phyloP scores from a whole-genome alignment of 345 rosid genomes.

The Hevea brasiliensis region DNA sequence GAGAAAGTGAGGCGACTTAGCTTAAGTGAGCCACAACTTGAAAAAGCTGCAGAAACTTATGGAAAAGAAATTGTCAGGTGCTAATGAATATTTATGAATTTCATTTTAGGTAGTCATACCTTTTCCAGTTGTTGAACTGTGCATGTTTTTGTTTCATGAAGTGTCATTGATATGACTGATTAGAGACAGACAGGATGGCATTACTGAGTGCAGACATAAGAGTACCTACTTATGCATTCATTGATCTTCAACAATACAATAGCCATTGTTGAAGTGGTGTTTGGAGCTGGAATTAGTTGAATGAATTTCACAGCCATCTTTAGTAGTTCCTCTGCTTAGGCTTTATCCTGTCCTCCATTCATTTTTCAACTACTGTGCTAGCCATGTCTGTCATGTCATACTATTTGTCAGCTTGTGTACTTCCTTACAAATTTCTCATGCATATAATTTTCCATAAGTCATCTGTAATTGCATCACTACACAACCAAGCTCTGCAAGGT shows the following conservation, averaged over 20 bases:
- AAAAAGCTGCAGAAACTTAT: slow-evolving; percentile 50
- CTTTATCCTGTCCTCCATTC: background rate
- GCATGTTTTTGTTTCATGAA: background rate
- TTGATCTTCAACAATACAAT: background rate
- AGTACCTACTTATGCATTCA: background rate
- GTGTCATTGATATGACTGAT: background rate
- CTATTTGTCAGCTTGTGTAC: background rate
- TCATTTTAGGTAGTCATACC: background rate
- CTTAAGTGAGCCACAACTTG: slow-evolving; percentile 58
- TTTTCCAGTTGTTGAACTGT: background rate
- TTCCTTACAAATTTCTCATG: background rate
- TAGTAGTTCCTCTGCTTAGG: background rate
- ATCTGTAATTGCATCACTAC: background rate
- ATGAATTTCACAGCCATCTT: background rate
- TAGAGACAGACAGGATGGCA: background rate
- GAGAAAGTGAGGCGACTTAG: slow-evolving; percentile 62
- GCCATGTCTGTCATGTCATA: background rate
- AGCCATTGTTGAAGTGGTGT: background rate
- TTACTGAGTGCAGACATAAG: background rate
- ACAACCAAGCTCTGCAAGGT: background rate
- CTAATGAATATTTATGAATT: background rate
- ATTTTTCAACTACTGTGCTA: background rate
- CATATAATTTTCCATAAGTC: background rate
- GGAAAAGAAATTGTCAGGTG: slow-evolving; percentile 63
- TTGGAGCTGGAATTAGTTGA: background rate